phyloP scores from a whole-genome alignment of 2,329 filamentous ascomycete species.

The Pseudogymnoascus verrucosus region DNA sequence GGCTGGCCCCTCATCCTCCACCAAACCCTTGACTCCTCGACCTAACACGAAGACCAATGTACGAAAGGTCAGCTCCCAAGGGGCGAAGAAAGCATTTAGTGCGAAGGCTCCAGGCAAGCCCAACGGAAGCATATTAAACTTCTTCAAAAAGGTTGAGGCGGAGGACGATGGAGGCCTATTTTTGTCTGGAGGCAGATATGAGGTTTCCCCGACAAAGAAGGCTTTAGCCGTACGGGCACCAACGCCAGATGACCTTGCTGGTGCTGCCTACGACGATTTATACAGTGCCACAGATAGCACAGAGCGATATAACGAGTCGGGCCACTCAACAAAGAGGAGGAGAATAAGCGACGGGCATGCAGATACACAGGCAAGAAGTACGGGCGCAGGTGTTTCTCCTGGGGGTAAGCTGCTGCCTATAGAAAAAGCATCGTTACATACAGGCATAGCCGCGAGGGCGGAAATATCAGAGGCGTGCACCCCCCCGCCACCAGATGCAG shows the following conservation, averaged over 20 bases:
- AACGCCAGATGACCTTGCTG: conserved; percentile 13
- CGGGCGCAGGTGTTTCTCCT: not conserved
- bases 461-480: conserved; percentile 12
- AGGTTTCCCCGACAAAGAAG: conserved; percentile 22
- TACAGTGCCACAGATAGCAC: conserved; percentile 17
- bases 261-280: conserved; percentile 21
- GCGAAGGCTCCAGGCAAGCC: conserved; percentile 25
- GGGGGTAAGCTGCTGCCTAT: not conserved
- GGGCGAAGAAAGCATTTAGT: conserved; percentile 18
- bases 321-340: conserved; percentile 34
- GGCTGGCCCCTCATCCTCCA: conserved; percentile 17
- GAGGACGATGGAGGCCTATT: conserved; percentile 51
- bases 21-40: conserved; percentile 25
- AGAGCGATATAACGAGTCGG: conserved; percentile 35
- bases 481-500: conserved; percentile 16
- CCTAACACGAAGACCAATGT: conserved; percentile 23
- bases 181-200: conserved; percentile 29
- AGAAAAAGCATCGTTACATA: conserved; percentile 21
- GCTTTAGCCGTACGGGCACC: conserved; percentile 9
- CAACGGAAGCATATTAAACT: conserved; percentile 63
- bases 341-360: conserved; percentile 25
- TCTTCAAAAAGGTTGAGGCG: conserved; percentile 61
- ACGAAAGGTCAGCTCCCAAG: conserved; percentile 12
- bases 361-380: not conserved
- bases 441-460: conserved; percentile 15